Evolutionary conservation across 2,329 filamentous ascomycete genomes (phyloP), one percentile per base, ranked within the genome.

Genomic region (Emergomyces orientalis): DNA sequence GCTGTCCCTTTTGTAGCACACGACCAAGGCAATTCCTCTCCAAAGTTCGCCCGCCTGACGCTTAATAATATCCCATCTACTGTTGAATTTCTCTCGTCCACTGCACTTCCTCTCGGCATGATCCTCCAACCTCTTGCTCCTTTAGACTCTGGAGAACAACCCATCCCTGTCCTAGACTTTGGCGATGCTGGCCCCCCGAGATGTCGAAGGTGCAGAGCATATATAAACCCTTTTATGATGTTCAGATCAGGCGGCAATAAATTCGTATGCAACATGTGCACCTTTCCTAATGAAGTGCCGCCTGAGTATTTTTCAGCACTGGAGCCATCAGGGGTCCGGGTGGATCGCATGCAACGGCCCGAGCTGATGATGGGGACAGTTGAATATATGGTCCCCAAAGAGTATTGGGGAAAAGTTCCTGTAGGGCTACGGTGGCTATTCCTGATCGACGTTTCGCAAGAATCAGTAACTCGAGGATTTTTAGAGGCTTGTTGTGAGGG

Each of bases 181-280:
- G 94, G 94, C 58, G 91, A 97, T 51, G 79, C 80, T 47, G 94
- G 94, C 0, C 94, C 94, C 49, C 94, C 94, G 27, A 85, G 94
- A 74, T 99, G 94, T 77, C 86, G 90, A 70, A 84, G 94, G 77
- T 99, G 94, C 79, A 85, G 94, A 72, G 89, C 93, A 17, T 99
- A 99, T 77, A 95, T 99, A 78, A 99, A 99, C 72, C 94, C 94
- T 1, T 99, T 99, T 74, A 97, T 99, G 94, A 89, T 92, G 72
- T 99, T 99, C 82, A 85, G 89, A 64, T 88, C 89, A 19, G 93
- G 93, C 45, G 94, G 94, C 63, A 96, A 93, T 78, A 96, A 96
- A 74, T 95, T 96, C 74, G 91, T 96, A 60, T 99, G 94, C 80
- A 99, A 99, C 73, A 90, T 99, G 78, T 99, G 94, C 79, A 94